Evolutionary conservation across 192 early-diverging fungal genomes (phyloP).

Genomic region (Coemansia pectinata): DNA sequence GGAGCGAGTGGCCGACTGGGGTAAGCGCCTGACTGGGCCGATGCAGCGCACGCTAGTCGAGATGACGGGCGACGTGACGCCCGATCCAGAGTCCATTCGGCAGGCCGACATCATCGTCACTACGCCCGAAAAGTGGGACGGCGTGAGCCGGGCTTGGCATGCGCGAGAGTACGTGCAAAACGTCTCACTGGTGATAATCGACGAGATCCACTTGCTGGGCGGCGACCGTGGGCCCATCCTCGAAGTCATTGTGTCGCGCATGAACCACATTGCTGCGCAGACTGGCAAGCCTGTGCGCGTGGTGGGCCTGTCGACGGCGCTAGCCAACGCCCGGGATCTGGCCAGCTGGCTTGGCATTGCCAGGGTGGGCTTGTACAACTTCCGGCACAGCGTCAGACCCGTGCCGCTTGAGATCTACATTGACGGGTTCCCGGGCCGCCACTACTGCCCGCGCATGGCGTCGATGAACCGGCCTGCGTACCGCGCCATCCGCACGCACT

Average conservation of each 20-base stretch:
- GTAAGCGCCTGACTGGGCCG: conserved; percentile 61
- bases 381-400: conserved; percentile 94
- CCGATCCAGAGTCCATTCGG: conserved; percentile 83
- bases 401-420: conserved; percentile 98
- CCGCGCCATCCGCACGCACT: conserved; percentile 91
- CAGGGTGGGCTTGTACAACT: conserved; percentile 90
- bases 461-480: conserved; percentile 99
- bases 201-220: conserved; percentile 97
- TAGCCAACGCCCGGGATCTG: conserved; percentile 95
- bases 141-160: conserved; percentile 91
- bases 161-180: conserved; percentile 84
- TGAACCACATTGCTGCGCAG: conserved; percentile 94
- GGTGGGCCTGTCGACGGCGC: conserved; percentile 92
- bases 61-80: conserved; percentile 94
- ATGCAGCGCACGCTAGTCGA: conserved; percentile 89
- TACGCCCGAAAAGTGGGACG: conserved; percentile 99
- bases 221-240: conserved; percentile 96
- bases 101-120: conserved; percentile 96
- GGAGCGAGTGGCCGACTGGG: conserved; percentile 93
- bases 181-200: conserved; percentile 93
- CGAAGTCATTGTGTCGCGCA: conserved; percentile 97
- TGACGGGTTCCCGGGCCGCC: conserved; percentile 94
- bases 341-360: conserved; percentile 96
- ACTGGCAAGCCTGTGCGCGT: conserved; percentile 78
- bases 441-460: conserved; percentile 98